phyloP scores from a whole-genome alignment of 257 asterid species.

The Rubia yunnanensis region DNA sequence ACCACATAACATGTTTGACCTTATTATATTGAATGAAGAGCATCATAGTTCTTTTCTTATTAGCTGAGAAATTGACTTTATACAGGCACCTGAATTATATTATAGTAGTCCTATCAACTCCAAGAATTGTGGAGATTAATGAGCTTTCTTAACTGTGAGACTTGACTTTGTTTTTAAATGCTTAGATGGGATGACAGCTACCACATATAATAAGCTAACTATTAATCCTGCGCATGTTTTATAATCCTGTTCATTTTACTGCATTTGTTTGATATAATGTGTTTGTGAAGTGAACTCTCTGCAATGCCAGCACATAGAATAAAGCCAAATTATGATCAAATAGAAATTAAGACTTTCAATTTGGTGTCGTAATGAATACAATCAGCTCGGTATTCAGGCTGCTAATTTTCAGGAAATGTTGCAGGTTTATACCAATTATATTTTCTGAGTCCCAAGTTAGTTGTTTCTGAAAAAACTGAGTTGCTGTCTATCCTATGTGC shows the following conservation, averaged over 20 bases:
- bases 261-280: too few relatives aligned
- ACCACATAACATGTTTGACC: background rate
- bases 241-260: background rate
- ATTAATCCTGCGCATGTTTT: background rate
- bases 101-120: background rate
- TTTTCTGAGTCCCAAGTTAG: too few relatives aligned
- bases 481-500: too few relatives aligned
- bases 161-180: constrained; percentile 2
- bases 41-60: background rate
- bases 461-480: too few relatives aligned
- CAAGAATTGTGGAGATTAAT: background rate
- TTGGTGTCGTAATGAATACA: background rate
- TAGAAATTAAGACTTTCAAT: background rate
- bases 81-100: background rate
- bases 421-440: too few relatives aligned
- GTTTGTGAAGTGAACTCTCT: background rate
- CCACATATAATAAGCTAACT: background rate
- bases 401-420: too few relatives aligned
- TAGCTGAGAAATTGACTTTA: constrained; percentile 6
- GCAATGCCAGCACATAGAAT: background rate
- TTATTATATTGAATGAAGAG: background rate
- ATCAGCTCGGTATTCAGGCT: background rate
- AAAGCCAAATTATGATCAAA: background rate
- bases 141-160: background rate
- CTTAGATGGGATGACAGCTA: background rate